Evolutionary conservation across 306 rosid species (phyloP).

Genomic region (Rosa persica): DNA sequence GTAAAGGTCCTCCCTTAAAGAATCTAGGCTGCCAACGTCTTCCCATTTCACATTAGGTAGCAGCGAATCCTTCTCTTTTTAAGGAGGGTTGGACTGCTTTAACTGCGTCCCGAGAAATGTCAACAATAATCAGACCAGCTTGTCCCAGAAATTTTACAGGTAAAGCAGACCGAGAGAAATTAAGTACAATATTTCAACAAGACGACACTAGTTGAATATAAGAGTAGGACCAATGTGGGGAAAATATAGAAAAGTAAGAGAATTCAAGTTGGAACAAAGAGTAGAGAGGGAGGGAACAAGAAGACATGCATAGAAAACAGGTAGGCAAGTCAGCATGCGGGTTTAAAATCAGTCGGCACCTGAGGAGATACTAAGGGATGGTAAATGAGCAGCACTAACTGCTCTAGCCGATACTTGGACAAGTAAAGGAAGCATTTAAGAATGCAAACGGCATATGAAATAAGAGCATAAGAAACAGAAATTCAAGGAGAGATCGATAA

Average conservation of each 20-base stretch:
- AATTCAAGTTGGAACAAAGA: neutral
- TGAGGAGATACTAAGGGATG: no score
- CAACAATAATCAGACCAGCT: neutral
- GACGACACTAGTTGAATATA: neutral
- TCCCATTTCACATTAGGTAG: constrained; percentile 81
- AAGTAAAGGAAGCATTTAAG: no score
- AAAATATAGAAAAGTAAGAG: neutral
- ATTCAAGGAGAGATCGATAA: constrained; percentile 8
- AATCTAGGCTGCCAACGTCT: constrained; percentile 80
- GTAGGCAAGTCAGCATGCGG: neutral
- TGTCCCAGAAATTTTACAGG: neutral
- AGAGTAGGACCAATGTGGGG: neutral
- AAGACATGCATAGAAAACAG: no score
- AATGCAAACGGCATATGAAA: no score
- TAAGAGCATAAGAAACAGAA: constrained; percentile 1
- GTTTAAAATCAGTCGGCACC: no score
- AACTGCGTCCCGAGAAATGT: constrained; percentile 50
- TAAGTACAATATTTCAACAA: neutral
- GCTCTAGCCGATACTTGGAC: no score
- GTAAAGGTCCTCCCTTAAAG: constrained; percentile 55
- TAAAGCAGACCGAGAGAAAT: neutral
- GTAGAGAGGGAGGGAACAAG: neutral
- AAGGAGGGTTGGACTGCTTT: constrained; percentile 64
- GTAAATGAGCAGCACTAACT: no score
- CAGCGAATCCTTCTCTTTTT: constrained; percentile 73